These are phyloP conservation scores for Candida loeiensis DNA, from an alignment of 805 yeast species.

Conservation along the genomic window DNA sequence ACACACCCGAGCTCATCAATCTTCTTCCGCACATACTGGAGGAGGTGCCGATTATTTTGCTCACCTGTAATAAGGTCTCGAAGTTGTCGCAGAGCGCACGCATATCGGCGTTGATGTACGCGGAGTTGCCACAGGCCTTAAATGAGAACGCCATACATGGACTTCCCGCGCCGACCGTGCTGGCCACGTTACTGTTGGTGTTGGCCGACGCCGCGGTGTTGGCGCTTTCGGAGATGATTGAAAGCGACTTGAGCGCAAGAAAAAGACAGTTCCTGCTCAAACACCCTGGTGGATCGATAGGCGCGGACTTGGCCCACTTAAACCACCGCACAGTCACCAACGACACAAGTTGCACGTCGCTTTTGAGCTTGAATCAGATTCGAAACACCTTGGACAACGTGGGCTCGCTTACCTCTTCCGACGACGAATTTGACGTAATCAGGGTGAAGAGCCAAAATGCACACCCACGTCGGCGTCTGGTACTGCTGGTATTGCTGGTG, in stretches of 20 bases:
- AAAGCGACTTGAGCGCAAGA: conserved; percentile 52
- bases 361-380: conserved; percentile 13
- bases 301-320: conserved; percentile 43
- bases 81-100: conserved; percentile 49
- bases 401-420: conserved; percentile 18
- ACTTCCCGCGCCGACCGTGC: conserved; percentile 81
- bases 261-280: conserved; percentile 58
- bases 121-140: conserved; percentile 55
- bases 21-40: conserved; percentile 56
- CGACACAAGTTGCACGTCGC: conserved; percentile 8
- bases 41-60: conserved; percentile 51
- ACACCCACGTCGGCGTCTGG: background rate
- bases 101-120: conserved; percentile 52
- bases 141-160: conserved; percentile 69
- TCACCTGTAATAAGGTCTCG: conserved; percentile 62
- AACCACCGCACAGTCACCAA: conserved; percentile 17
- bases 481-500: background rate
- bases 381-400: conserved; percentile 7
- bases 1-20: conserved; percentile 68
- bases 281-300: conserved; percentile 94
- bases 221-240: conserved; percentile 66
- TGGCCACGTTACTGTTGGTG: conserved; percentile 72
- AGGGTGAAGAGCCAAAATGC: background rate
- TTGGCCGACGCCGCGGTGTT: conserved; percentile 77
- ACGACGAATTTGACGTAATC: conserved; percentile 15